Evolutionary conservation across 2,329 filamentous ascomycete genomes (phyloP).

Genomic region (Colletotrichum trifolii): DNA sequence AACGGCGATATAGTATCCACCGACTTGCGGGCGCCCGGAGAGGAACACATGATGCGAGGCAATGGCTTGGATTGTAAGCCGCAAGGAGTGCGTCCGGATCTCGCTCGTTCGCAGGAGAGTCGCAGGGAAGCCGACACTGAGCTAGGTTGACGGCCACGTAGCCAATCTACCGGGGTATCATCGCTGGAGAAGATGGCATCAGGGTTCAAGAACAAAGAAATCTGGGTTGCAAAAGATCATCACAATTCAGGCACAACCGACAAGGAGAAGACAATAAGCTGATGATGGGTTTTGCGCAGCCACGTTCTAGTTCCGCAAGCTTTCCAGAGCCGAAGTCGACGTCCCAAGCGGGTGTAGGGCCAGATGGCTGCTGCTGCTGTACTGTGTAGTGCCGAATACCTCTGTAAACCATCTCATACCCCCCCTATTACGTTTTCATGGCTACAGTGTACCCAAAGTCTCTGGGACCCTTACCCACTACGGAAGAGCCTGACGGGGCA

Average conservation of each 20-base stretch:
- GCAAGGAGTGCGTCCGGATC: slow-evolving; percentile 15
- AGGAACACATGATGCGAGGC: slow-evolving; percentile 66
- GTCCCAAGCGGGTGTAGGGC: not conserved
- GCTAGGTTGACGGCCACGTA: slow-evolving; percentile 50
- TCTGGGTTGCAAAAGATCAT: slow-evolving; percentile 13
- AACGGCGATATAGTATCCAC: slow-evolving; percentile 71
- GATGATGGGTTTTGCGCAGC: slow-evolving; percentile 26
- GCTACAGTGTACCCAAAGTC: too few relatives aligned
- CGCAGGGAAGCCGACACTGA: slow-evolving; percentile 46
- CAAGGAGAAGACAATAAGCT: slow-evolving; percentile 4
- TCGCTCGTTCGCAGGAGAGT: slow-evolving; percentile 28
- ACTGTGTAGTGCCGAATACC: too few relatives aligned
- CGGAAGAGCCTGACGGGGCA: too few relatives aligned
- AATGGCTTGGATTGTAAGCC: slow-evolving; percentile 19
- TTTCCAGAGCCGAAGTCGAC: slow-evolving; percentile 14
- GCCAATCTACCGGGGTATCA: slow-evolving; percentile 60
- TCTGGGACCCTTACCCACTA: too few relatives aligned
- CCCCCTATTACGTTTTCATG: too few relatives aligned
- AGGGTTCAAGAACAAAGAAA: slow-evolving; percentile 10
- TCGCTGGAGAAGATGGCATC: slow-evolving; percentile 47
- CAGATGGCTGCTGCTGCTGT: not conserved
- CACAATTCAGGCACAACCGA: not conserved
- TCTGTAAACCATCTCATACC: too few relatives aligned
- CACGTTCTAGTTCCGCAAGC: slow-evolving; percentile 28
- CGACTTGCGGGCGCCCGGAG: slow-evolving; percentile 69